Percentiles rank a stretch among this genome's conserved stretches.
phyloP scores from a whole-genome alignment of 2,329 filamentous ascomycete species.

The Curvularia sp. region DNA sequence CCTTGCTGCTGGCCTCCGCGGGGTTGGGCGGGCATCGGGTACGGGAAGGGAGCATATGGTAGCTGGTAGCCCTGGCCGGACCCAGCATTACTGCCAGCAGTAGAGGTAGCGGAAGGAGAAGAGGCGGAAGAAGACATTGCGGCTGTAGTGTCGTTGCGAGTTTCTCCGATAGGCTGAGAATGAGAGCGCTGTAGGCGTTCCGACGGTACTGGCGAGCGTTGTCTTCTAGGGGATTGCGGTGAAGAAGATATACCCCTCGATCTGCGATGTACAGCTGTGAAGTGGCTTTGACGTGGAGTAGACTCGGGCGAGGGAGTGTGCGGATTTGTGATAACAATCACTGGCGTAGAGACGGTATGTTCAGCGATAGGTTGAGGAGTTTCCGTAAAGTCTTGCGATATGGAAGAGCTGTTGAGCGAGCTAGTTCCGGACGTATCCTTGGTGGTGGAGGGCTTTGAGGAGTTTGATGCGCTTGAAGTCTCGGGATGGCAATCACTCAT shows the following conservation, averaged over 20 bases:
- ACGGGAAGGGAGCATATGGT: conserved; percentile 49
- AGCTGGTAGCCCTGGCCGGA: conserved; percentile 43
- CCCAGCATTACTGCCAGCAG: conserved; percentile 39
- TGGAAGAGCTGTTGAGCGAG: conserved; percentile 15
- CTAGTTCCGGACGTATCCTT: conserved; percentile 18
- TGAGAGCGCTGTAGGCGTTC: conserved; percentile 21
- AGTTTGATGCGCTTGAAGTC: conserved; percentile 37
- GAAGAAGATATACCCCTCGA: conserved; percentile 19
- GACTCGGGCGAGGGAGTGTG: conserved; percentile 12
- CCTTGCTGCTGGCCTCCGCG: conserved; percentile 33
- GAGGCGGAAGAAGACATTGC: conserved; percentile 48
- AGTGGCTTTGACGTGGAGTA: conserved; percentile 22
- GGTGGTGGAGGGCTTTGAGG: conserved; percentile 20
- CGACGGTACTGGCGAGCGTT: conserved; percentile 24
- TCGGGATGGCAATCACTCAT: conserved; percentile 35
- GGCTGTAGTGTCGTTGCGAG: conserved; percentile 8
- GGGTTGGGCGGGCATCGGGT: conserved; percentile 44
- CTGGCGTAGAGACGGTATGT: conserved; percentile 24
- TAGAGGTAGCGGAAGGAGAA: conserved; percentile 43
- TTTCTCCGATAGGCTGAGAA: conserved; percentile 25
- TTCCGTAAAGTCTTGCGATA: conserved; percentile 24
- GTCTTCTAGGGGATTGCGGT: conserved; percentile 19
- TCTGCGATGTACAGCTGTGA: conserved; percentile 19
- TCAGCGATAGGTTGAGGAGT: conserved; percentile 34
- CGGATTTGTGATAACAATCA: conserved; percentile 31